These are phyloP conservation scores for Fusarium incarnatum DNA, from an alignment of 2,329 filamentous ascomycete species.

Conservation along the genomic window DNA sequence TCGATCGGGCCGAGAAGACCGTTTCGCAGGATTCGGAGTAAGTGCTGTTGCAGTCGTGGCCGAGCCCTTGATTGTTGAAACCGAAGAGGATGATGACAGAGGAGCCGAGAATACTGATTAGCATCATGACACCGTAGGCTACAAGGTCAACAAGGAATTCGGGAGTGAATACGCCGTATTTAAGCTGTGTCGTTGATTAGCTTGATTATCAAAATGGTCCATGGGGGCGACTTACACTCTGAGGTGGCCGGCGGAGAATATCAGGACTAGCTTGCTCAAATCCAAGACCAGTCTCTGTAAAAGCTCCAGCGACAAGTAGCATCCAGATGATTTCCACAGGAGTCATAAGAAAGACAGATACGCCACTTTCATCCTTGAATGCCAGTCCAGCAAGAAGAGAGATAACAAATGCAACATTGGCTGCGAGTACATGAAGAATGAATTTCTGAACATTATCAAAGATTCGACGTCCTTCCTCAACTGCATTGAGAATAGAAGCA, in stretches of 20 bases:
- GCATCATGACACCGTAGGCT: constrained; percentile 74
- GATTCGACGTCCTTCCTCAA: constrained; percentile 74
- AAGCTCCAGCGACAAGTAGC: constrained; percentile 77
- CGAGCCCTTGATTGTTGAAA: constrained; percentile 65
- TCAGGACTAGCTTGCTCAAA: constrained; percentile 76
- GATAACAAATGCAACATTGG: constrained; percentile 75
- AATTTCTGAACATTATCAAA: constrained; percentile 81
- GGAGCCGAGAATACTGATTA: constrained; percentile 65
- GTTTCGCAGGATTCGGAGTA: constrained; percentile 64
- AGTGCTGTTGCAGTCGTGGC: constrained; percentile 66
- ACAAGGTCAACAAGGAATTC: constrained; percentile 73
- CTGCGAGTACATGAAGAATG: constrained; percentile 72
- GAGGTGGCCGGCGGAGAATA: constrained; percentile 72
- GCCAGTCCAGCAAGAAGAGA: constrained; percentile 74
- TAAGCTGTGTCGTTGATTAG: constrained; percentile 43
- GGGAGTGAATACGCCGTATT: constrained; percentile 70
- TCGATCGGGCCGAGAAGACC: constrained; percentile 73
- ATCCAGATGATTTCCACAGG: constrained; percentile 81
- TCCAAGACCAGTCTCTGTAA: constrained; percentile 79
- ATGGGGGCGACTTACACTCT: constrained; percentile 28
- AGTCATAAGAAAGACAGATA: constrained; percentile 76
- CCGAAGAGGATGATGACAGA: constrained; percentile 71
- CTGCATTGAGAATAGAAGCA: constrained; percentile 55
- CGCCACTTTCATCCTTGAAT: constrained; percentile 72
- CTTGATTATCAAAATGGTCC: not conserved